Evolutionary conservation across 2,329 filamentous ascomycete genomes (phyloP).

Genomic region (Claviceps cyperi): DNA sequence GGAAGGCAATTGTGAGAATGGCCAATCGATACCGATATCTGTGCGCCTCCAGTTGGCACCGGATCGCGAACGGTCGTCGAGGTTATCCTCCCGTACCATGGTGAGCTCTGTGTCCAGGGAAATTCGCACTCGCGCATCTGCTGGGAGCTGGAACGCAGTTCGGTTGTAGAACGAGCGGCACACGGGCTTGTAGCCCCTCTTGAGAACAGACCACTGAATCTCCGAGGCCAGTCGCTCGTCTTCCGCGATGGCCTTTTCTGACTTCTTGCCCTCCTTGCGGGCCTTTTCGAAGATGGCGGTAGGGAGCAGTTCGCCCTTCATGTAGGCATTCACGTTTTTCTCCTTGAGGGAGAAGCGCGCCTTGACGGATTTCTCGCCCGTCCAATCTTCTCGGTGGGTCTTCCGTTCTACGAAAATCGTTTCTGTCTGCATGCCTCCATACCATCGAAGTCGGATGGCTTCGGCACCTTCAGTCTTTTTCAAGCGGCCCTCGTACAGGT

Average conservation of each 20-base stretch:
- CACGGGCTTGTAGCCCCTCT: conserved; percentile 74
- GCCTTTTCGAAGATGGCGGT: conserved; percentile 92
- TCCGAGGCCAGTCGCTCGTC: conserved; percentile 82
- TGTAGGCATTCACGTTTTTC: conserved; percentile 88
- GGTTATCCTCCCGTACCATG: conserved; percentile 89
- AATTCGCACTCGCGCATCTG: conserved; percentile 89
- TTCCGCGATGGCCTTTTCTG: conserved; percentile 77
- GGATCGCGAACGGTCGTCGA: conserved; percentile 61
- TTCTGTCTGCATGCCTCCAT: conserved; percentile 88
- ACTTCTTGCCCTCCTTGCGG: conserved; percentile 87
- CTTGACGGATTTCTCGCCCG: conserved; percentile 97
- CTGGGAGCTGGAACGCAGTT: conserved; percentile 92
- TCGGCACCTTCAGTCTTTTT: conserved; percentile 98
- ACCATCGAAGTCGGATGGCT: conserved; percentile 92
- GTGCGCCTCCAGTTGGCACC: conserved; percentile 92
- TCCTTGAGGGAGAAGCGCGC: conserved; percentile 90
- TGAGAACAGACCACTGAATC: conserved; percentile 84
- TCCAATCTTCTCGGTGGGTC: conserved; percentile 98
- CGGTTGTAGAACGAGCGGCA: conserved; percentile 96
- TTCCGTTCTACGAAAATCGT: conserved; percentile 96
- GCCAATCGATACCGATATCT: conserved; percentile 94
- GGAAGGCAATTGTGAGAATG: conserved; percentile 75
- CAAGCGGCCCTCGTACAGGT: conserved; percentile 81
- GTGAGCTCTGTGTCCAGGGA: conserved; percentile 92
- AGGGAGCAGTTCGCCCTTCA: conserved; percentile 72